Base-by-base conservation (phyloP, 768 basidiomycete species). In the Calvatia gigantea region DNA sequence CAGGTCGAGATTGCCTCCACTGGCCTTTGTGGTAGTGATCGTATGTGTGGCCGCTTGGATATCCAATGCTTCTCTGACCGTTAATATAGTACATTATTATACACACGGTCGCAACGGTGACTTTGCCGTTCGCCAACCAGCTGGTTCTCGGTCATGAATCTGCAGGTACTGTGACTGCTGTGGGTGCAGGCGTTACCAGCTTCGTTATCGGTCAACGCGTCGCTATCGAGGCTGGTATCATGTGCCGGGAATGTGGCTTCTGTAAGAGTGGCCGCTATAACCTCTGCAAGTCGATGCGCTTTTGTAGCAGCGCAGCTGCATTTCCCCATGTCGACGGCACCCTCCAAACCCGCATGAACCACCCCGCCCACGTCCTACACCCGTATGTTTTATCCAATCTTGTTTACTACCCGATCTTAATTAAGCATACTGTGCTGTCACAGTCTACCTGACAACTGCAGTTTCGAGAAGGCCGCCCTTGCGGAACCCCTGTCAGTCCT, bases 401-500 rank as follows among this genome's bases (percentile, higher is more conserved):
- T 33, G 23, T 17, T 45, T 28, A 38, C 42, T 46, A 7, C 23
- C 56, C 25, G 49, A 51, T 54, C 45, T 29, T n/a, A n/a, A n/a
- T 48, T 56, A 29, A 49, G n/a, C 51, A 23, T 41, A 47, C 46
- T 45, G 14, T 49, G 23, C 19, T 39, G 25, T 50, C 19, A 29
- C 62, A 91, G 90, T 21, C 75, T 97, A 21, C 91, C 94, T 21
- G 85, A 91, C 60, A 73, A 69, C 62, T 83, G 86, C 67, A 78
- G 86, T 33, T 91, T 85, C 64, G 89, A 93, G 60, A 80, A 84
- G 61, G 95, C 90, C 17, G 85, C 94, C 5, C 80, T 98, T 57
- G 93, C 94, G 7, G 96, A 98, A 68, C 96, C 96, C 23, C 86
- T 98, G 56, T 92, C 91, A 42, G 96, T 98, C 62, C 79, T 95